Base-by-base conservation (phyloP, 2,329 filamentous ascomycete species). In the Botryotinia convoluta region DNA sequence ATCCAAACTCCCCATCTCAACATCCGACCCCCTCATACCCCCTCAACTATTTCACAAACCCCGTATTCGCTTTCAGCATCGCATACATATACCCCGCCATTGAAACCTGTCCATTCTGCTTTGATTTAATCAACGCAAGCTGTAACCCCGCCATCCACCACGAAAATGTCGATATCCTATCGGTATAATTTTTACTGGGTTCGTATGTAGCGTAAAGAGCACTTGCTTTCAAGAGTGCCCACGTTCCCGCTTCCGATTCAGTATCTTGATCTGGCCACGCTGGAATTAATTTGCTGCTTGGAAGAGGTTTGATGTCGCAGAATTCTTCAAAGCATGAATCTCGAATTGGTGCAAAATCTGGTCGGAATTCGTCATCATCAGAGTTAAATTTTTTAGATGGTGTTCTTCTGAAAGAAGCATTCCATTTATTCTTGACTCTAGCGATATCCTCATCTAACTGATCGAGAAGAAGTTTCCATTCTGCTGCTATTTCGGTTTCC, bases 221-320 rank as follows among this genome's bases (percentile, higher is more conserved):
- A 0, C 85, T 86, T 1, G 86, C 86, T 63, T 83, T 84, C 9
- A 87, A 76, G 0, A 82, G 74, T 1, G 84, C 81, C 86, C 86
- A 88, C 0, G 75, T 35, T 32, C 81, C 76, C 18, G 76, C 68
- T 14, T 79, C 77, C 3, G 72, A 59, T 0, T 48, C 35, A 16
- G 73, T 64, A 35, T 65, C 73, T n/a, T 69, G 61, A 18, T 73
- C 73, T 18, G 77, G 39, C 60, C 79, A 69, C 35, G 70, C n/a
- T 69, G 76, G 48, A 71, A 76, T 76, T 4, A 76, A 26, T 5
- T 76, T 10, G 35, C 74, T 71, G 14, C 79, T 74, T 0, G 59
- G 29, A 1, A 74, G 72, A 3, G 81, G 81, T 32, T 60, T 71
- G 29, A 82, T 81, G 1, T 59, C 60, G 26, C 69, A 71, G 61